A percentile compares a stretch with the other conserved stretches of the same genome.
These are phyloP conservation scores for Rugosomyces carneus DNA, from an alignment of 1,284 basidiomycete species.

Conservation along the genomic window DNA sequence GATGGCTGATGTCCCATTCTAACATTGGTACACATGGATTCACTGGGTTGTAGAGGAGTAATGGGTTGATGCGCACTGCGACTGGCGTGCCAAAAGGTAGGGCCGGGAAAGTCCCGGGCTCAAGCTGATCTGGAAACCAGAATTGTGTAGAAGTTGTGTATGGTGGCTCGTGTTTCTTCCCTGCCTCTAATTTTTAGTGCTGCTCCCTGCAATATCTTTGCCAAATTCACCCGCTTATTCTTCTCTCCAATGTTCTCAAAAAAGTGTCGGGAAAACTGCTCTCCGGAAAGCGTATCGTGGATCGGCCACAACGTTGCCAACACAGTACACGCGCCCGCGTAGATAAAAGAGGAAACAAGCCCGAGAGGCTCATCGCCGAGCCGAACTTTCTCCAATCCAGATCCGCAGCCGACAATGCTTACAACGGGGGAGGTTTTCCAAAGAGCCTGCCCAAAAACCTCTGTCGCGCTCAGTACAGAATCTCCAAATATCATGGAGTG, in stretches of 20 bases:
- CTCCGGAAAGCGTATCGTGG: conserved; percentile 1
- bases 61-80: conserved; percentile 11
- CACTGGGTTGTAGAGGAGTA: conserved; percentile 23
- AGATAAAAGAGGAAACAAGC: conserved; percentile 1
- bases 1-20: conserved; percentile 31
- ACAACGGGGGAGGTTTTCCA: not conserved
- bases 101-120: conserved; percentile 20
- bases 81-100: conserved; percentile 22
- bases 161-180: not conserved
- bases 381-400: not conserved
- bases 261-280: not conserved
- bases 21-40: conserved; percentile 24
- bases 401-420: not conserved
- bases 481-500: conserved; percentile 2
- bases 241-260: not conserved
- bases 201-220: not conserved
- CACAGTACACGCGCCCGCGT: not conserved
- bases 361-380: not conserved
- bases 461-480: not conserved
- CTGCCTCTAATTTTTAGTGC: not conserved
- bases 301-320: conserved; percentile 1
- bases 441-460: not conserved
- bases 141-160: not conserved
- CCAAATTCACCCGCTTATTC: not conserved
- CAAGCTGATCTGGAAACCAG: not conserved